Base-by-base conservation (phyloP, 495 filamentous ascomycete species). In the Neohortaea acidophila region DNA sequence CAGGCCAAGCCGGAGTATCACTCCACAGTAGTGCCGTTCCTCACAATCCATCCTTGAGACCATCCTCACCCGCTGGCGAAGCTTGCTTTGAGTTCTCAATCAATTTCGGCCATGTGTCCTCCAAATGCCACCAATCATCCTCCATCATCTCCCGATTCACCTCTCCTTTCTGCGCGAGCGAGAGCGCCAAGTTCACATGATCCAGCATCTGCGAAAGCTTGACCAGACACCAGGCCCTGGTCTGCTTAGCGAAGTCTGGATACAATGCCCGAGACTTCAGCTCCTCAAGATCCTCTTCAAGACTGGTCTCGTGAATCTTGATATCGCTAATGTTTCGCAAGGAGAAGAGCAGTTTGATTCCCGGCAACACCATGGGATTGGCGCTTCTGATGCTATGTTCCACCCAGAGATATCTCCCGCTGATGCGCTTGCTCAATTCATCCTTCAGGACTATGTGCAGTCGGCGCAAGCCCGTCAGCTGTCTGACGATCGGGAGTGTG, bases 71-170 rank as follows among this genome's bases (percentile, higher is more conserved):
- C n/a, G n/a, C n/a, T n/a, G n/a, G n/a, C n/a, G n/a, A n/a, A n/a
- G n/a, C n/a, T n/a, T n/a, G n/a, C n/a, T n/a, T n/a, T n/a, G n/a
- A 7, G 29, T 32, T 13, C 12, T 14, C 37, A 39, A 21, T 21
- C 3, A 42, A 10, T 10, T 14, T 2, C 13, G 43, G 43, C 23
- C 36, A 46, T 2, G 52, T 75, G 82, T 58, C 69, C 72, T 38
- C 70, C 70, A 56, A 75, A 62, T 54, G 77, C 62, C 68, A 46
- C 29, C 29, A 6, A 13, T 46, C 43, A 23, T 46, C 37, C 13
- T 41, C 29, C 11, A 47, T 21, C 13, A 42, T 7, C 30, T 42
- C 19, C 9, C 15, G 10, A 12, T 39, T 30, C 6, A 47, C 31
- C 4, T 33, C 38, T 4, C 44, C 44, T 3, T 4, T 4, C 33